phyloP scores from a whole-genome alignment of 2,329 filamentous ascomycete species.

The Elsinoe perseae region DNA sequence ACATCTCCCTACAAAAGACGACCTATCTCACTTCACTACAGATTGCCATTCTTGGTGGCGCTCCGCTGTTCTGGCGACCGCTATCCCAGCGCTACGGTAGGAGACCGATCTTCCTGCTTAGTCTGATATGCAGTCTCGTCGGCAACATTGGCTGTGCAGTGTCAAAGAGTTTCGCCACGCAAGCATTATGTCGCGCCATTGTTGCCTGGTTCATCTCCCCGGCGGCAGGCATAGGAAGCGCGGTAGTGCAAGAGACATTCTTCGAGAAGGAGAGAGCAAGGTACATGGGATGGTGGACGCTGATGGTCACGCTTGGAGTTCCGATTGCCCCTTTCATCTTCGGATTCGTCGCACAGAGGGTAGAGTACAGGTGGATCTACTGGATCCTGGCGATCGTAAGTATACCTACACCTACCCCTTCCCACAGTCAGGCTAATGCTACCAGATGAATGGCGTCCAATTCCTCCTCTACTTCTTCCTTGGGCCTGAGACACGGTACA shows the following conservation, averaged over 20 bases:
- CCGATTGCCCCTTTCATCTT: slow-evolving; percentile 34
- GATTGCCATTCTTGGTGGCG: slow-evolving; percentile 47
- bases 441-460: slow-evolving; percentile 47
- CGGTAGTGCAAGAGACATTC: slow-evolving; percentile 49
- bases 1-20: slow-evolving; percentile 40
- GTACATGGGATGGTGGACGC: slow-evolving; percentile 51
- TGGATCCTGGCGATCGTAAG: slow-evolving; percentile 48
- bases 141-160: slow-evolving; percentile 48
- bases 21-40: slow-evolving; percentile 48
- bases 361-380: slow-evolving; percentile 52
- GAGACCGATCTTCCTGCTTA: slow-evolving; percentile 46
- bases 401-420: background rate
- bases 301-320: slow-evolving; percentile 43
- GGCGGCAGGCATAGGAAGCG: slow-evolving; percentile 47
- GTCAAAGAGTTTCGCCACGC: slow-evolving; percentile 41
- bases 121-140: slow-evolving; percentile 38
- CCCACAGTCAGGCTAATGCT: background rate
- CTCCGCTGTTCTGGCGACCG: slow-evolving; percentile 51
- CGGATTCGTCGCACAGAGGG: slow-evolving; percentile 41
- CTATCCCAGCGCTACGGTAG: slow-evolving; percentile 48
- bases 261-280: slow-evolving; percentile 47
- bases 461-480: slow-evolving; percentile 49
- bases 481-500: slow-evolving; percentile 47
- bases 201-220: slow-evolving; percentile 50
- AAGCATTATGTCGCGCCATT: slow-evolving; percentile 44